Percentiles rank a stretch among this genome's conserved stretches.
These are phyloP conservation scores for Lactarius pseudohatsudake DNA, from an alignment of 768 basidiomycete species.

Conservation along the genomic window DNA sequence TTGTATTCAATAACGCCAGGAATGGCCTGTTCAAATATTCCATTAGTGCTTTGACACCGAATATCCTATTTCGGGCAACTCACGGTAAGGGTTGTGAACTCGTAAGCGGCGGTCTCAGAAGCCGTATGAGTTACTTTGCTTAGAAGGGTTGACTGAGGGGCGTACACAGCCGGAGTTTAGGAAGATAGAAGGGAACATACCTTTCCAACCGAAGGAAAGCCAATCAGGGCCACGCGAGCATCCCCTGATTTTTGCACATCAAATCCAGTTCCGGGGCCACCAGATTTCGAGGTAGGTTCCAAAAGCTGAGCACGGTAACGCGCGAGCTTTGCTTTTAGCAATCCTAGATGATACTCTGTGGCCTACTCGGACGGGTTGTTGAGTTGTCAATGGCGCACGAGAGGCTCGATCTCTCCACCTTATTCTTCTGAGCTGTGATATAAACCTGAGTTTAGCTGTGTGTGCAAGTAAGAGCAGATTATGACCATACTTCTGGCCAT, in stretches of 20 bases:
- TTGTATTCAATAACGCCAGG: constrained; percentile 97
- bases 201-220: constrained; percentile 95
- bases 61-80: constrained; percentile 27
- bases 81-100: constrained; percentile 91
- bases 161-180: constrained; percentile 13
- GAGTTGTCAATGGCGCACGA: not conserved
- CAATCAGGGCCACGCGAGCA: constrained; percentile 88
- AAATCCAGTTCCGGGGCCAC: constrained; percentile 79
- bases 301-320: constrained; percentile 93
- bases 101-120: constrained; percentile 88
- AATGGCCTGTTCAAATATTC: constrained; percentile 61
- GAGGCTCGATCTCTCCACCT: constrained; percentile 50
- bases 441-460: constrained; percentile 1
- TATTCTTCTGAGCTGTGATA: constrained; percentile 87
- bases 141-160: constrained; percentile 77
- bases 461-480: constrained; percentile 5
- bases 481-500: constrained; percentile 84
- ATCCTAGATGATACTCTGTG: constrained; percentile 91
- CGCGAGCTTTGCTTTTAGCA: constrained; percentile 92
- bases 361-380: constrained; percentile 48
- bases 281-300: constrained; percentile 84
- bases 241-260: constrained; percentile 88
- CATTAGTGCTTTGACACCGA: not conserved
- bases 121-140: constrained; percentile 90
- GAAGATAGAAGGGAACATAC: constrained; percentile 36